Evolutionary conservation across 495 filamentous ascomycete species (phyloP).

Genomic region (Thozetella sp.): DNA sequence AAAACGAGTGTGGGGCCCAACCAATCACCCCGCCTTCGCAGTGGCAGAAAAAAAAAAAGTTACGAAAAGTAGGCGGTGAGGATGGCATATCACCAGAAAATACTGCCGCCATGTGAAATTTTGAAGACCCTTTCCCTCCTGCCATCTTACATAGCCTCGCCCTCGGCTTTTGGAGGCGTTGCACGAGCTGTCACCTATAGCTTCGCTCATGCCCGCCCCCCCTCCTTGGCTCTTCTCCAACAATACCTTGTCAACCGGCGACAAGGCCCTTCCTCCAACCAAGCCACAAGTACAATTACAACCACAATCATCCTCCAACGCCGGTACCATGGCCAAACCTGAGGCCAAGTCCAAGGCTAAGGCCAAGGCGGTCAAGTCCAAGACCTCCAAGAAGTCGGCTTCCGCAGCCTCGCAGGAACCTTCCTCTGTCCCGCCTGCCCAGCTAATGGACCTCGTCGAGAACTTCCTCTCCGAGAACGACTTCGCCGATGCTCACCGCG

Average conservation of each 20-base stretch:
- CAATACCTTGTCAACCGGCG: slow-evolving; percentile 21
- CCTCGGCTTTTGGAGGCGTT: too few species aligned
- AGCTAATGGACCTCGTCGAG: slow-evolving; percentile 67
- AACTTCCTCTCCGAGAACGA: slow-evolving; percentile 67
- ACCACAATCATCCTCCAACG: slow-evolving; percentile 5
- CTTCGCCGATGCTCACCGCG: slow-evolving; percentile 57
- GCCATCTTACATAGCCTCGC: too few species aligned
- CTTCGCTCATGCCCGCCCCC: slow-evolving; percentile 27
- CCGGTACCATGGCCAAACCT: neutral
- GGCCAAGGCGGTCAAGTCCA: slow-evolving; percentile 20
- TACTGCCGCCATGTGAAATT: too few species aligned
- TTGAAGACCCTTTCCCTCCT: too few species aligned
- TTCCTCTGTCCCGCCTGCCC: slow-evolving; percentile 44
- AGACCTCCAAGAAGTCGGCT: slow-evolving; percentile 12
- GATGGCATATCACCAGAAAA: neutral
- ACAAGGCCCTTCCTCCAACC: neutral
- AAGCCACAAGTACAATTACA: slow-evolving; percentile 7
- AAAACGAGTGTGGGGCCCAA: neutral
- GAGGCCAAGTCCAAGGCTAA: slow-evolving; percentile 25
- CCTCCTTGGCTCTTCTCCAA: slow-evolving; percentile 51
- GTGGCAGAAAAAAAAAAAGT: slow-evolving; percentile 1
- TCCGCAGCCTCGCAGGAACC: slow-evolving; percentile 16
- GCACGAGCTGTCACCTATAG: neutral
- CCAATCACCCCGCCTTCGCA: neutral
- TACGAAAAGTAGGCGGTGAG: neutral